A percentile compares a stretch with the other conserved stretches of the same genome.
phyloP scores from a whole-genome alignment of 495 filamentous ascomycete species.

The Darksidea phi region DNA sequence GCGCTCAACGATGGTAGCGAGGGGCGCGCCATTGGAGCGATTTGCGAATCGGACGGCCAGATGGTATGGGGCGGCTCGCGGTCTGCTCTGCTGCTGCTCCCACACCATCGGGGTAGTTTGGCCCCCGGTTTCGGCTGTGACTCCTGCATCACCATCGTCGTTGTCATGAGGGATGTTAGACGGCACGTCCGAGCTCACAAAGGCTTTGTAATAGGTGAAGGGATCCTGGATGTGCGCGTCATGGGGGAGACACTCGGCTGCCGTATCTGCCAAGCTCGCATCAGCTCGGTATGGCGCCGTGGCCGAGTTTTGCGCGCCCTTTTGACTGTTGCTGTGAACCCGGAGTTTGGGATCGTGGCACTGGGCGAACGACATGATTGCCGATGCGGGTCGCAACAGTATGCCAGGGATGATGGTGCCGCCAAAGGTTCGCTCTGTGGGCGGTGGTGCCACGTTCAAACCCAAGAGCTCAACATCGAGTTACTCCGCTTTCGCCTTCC shows the following conservation, averaged over 20 bases:
- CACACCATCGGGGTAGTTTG: not conserved
- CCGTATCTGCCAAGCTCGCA: not conserved
- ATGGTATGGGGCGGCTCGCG: constrained; percentile 7
- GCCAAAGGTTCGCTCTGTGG: not conserved
- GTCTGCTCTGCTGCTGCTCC: constrained; percentile 9
- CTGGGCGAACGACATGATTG: constrained; percentile 1
- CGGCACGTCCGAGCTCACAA: not conserved
- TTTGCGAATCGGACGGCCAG: constrained; percentile 16
- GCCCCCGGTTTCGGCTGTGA: no score
- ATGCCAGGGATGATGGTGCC: constrained; percentile 11
- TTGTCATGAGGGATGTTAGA: not conserved
- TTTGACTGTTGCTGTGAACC: constrained; percentile 4
- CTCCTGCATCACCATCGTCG: no score
- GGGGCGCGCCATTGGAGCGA: constrained; percentile 18
- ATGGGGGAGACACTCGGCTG: not conserved
- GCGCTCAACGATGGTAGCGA: constrained; percentile 30
- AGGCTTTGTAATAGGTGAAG: constrained; percentile 2
- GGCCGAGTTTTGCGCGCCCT: not conserved
- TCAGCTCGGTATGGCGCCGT: constrained; percentile 2
- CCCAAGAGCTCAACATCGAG: not conserved
- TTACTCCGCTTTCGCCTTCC: no score
- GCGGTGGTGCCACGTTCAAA: not conserved
- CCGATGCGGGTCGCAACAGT: not conserved
- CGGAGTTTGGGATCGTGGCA: not conserved
- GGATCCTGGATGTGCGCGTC: constrained; percentile 4